A percentile compares a stretch with the other conserved stretches of the same genome.
Evolutionary conservation across 176 grass and related monocot species (phyloP).

Genomic region (Zoysia japonica): DNA sequence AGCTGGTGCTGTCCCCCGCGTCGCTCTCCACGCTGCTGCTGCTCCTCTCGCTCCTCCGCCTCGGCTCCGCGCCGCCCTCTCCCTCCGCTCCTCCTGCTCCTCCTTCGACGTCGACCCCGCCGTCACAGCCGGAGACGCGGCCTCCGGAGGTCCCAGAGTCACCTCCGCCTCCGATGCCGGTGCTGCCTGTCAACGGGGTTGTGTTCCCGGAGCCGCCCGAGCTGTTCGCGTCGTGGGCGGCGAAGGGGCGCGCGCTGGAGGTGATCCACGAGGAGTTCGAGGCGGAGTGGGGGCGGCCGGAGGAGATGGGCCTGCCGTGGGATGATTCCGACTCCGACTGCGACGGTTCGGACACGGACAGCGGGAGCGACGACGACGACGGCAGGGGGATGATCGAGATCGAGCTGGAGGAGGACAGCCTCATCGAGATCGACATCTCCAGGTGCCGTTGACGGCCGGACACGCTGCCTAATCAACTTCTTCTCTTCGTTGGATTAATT

Average conservation of each 20-base stretch:
- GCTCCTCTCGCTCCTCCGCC: slow-evolving; percentile 58
- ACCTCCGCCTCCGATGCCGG: too few relatives aligned
- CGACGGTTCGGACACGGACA: slow-evolving; percentile 46
- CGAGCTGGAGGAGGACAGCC: slow-evolving; percentile 69
- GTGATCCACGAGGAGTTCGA: slow-evolving; percentile 90
- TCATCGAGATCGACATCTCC: slow-evolving; percentile 84
- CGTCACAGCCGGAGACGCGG: neutral
- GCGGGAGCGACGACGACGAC: neutral
- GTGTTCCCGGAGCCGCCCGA: slow-evolving; percentile 28
- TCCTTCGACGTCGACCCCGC: neutral
- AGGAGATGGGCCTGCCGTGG: slow-evolving; percentile 52
- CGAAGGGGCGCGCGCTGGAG: slow-evolving; percentile 57
- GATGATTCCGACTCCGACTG: slow-evolving; percentile 13
- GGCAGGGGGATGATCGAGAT: slow-evolving; percentile 64
- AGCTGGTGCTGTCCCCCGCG: slow-evolving; percentile 58
- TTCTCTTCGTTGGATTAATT: neutral
- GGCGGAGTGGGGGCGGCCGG: slow-evolving; percentile 45
- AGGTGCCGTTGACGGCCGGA: slow-evolving; percentile 47
- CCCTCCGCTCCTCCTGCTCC: neutral
- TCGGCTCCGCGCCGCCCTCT: slow-evolving; percentile 44
- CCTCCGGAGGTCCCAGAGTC: neutral
- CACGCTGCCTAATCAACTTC: neutral
- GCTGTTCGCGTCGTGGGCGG: slow-evolving; percentile 52
- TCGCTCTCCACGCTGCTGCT: slow-evolving; percentile 63
- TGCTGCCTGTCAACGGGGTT: neutral